A percentile compares a stretch with the other conserved stretches of the same genome.
phyloP scores from a whole-genome alignment of 2,329 filamentous ascomycete species.

The Fusarium ramigenum region DNA sequence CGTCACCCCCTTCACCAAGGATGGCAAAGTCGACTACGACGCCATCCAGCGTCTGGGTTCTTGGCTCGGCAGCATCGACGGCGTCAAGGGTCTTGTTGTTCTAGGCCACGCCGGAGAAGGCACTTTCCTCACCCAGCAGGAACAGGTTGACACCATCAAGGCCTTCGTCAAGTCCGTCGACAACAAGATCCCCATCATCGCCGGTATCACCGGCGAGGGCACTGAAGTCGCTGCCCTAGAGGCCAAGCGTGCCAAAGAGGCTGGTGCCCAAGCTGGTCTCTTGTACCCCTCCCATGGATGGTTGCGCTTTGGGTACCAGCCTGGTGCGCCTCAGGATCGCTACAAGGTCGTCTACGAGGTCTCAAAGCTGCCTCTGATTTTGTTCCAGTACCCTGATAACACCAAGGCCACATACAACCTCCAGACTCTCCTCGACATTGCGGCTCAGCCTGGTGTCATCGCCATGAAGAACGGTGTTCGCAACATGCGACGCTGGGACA shows the following conservation, averaged over 20 bases:
- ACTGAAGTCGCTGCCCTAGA: slow-evolving; percentile 62
- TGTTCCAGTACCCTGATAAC: slow-evolving; percentile 64
- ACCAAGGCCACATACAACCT: slow-evolving; percentile 63
- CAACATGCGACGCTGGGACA: slow-evolving; percentile 66
- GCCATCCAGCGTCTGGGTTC: slow-evolving; percentile 62
- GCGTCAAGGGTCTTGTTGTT: slow-evolving; percentile 62
- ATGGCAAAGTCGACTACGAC: slow-evolving; percentile 59
- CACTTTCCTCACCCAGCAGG: slow-evolving; percentile 61
- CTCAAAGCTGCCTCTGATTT: slow-evolving; percentile 59
- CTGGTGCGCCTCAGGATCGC: slow-evolving; percentile 61
- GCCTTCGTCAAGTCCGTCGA: slow-evolving; percentile 62
- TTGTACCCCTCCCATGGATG: slow-evolving; percentile 64
- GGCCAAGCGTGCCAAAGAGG: slow-evolving; percentile 59
- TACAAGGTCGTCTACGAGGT: slow-evolving; percentile 61
- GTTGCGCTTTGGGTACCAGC: slow-evolving; percentile 64
- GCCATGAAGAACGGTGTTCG: slow-evolving; percentile 67
- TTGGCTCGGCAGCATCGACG: slow-evolving; percentile 61
- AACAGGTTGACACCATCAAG: slow-evolving; percentile 60
- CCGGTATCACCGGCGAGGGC: slow-evolving; percentile 62
- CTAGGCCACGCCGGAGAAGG: slow-evolving; percentile 65
- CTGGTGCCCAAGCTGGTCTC: slow-evolving; percentile 60
- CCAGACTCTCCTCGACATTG: slow-evolving; percentile 62
- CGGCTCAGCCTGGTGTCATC: slow-evolving; percentile 61
- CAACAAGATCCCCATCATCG: slow-evolving; percentile 61
- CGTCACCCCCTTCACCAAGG: slow-evolving; percentile 60